Evolutionary conservation across 1,284 basidiomycete species (phyloP).

Genomic region (Jaminaea rosea): DNA sequence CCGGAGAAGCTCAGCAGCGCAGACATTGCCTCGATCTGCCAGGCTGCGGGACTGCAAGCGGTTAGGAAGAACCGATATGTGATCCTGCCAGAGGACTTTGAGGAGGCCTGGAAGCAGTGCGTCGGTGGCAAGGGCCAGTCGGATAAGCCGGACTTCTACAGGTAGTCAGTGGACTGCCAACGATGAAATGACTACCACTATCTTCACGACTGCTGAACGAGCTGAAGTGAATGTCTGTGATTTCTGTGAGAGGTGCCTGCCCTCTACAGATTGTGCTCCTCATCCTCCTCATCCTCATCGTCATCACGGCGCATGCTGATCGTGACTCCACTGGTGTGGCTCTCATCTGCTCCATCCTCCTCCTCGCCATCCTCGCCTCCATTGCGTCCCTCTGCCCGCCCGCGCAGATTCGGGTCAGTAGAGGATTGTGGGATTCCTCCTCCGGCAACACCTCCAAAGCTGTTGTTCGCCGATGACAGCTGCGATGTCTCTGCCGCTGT

Average conservation of each 20-base stretch:
- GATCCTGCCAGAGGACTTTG: constrained; percentile 92
- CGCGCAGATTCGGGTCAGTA: not conserved
- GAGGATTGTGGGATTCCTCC: too few relatives aligned
- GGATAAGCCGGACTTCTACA: constrained; percentile 45
- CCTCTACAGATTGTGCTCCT: constrained; percentile 33
- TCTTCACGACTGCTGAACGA: not conserved
- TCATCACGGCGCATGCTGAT: constrained; percentile 28
- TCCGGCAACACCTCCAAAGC: too few relatives aligned
- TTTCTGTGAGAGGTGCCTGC: constrained; percentile 41
- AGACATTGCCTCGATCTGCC: constrained; percentile 90
- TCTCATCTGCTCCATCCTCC: constrained; percentile 20
- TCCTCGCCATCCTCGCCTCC: constrained; percentile 14
- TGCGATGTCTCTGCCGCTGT: too few relatives aligned
- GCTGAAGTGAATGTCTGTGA: too few relatives aligned
- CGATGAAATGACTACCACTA: not conserved
- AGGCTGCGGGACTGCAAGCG: constrained; percentile 94
- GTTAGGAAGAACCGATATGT: constrained; percentile 96
- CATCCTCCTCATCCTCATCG: constrained; percentile 18
- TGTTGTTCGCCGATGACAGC: too few relatives aligned
- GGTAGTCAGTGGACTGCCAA: constrained; percentile 13
- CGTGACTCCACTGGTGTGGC: constrained; percentile 21
- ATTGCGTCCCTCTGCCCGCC: constrained; percentile 6
- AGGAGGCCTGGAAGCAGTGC: constrained; percentile 43
- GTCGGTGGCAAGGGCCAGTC: constrained; percentile 45
- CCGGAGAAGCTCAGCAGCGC: constrained; percentile 92